phyloP scores from a whole-genome alignment of 2,329 filamentous ascomycete genomes.

The Talaromyces marneffei region DNA sequence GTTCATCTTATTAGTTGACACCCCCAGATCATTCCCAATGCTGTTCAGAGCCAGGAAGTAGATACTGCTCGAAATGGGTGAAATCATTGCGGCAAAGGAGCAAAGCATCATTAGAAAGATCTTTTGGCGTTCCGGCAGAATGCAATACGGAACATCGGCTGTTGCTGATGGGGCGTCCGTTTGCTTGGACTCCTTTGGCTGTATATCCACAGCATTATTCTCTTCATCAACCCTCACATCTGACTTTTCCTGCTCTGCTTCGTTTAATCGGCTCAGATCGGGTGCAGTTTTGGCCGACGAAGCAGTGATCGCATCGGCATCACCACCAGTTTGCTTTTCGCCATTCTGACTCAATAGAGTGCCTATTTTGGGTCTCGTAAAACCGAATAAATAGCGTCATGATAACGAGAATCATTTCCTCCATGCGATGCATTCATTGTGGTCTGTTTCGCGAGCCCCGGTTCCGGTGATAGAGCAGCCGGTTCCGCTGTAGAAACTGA shows the following conservation, averaged over 20 bases:
- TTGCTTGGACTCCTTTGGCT: not conserved
- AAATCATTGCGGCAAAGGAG: constrained; percentile 7
- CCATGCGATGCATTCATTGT: not conserved
- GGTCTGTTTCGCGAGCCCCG: not conserved
- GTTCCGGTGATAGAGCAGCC: not conserved
- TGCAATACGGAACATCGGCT: not conserved
- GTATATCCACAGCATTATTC: not conserved
- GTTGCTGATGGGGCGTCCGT: not conserved
- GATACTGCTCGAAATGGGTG: constrained; percentile 23
- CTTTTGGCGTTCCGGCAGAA: constrained; percentile 3
- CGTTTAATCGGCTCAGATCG: not conserved
- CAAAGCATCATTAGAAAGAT: constrained; percentile 7
- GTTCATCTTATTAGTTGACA: constrained; percentile 35
- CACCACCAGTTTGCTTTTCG: not conserved
- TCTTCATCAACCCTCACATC: not conserved
- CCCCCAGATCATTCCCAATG: constrained; percentile 36
- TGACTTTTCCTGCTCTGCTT: not conserved
- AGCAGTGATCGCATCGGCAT: not conserved
- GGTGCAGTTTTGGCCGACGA: not conserved
- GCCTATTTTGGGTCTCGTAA: not conserved
- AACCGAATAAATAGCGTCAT: not conserved
- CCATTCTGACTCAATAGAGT: not conserved
- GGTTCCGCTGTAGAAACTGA: not conserved
- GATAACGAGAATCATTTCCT: not conserved
- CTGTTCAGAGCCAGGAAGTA: constrained; percentile 42